A percentile compares a stretch with the other conserved stretches of the same genome.
Conservation (phyloP, 768 basidiomycete genomes). For the Mycena leptocephala region DNA sequence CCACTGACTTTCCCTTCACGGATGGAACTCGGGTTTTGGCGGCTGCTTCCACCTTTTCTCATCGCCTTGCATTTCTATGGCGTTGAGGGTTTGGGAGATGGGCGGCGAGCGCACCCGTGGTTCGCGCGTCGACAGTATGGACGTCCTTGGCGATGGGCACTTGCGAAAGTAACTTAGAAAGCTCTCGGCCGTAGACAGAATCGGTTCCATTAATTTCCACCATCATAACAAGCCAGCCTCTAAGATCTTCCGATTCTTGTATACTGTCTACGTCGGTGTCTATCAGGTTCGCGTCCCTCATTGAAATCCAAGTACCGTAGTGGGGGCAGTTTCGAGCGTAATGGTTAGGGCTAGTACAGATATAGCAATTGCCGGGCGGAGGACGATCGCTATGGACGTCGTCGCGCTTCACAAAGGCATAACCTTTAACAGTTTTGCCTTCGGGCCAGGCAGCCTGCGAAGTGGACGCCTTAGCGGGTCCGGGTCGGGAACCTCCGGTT, state of each 20-base stretch:
- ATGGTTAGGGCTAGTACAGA: conserved; percentile 43
- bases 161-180: too few species aligned
- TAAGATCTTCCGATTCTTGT: conserved; percentile 25
- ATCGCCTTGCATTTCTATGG: too few species aligned
- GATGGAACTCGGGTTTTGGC: too few species aligned
- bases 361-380: conserved; percentile 29
- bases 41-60: too few species aligned
- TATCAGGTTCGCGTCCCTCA: conserved; percentile 19
- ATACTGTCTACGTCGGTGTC: conserved; percentile 4
- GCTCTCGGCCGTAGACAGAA: too few species aligned
- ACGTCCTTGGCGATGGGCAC: too few species aligned
- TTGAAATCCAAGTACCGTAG: conserved; percentile 27
- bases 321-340: conserved; percentile 40
- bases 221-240: conserved; percentile 20
- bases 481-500: too few species aligned
- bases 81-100: too few species aligned
- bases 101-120: too few species aligned
- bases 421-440: conserved; percentile 18
- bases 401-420: background rate
- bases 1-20: too few species aligned
- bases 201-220: too few species aligned
- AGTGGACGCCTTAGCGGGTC: background rate
- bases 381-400: background rate
- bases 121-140: too few species aligned
- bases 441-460: background rate